Base-by-base conservation (phyloP, 129 eudicot species). In the Glebionis coronaria region DNA sequence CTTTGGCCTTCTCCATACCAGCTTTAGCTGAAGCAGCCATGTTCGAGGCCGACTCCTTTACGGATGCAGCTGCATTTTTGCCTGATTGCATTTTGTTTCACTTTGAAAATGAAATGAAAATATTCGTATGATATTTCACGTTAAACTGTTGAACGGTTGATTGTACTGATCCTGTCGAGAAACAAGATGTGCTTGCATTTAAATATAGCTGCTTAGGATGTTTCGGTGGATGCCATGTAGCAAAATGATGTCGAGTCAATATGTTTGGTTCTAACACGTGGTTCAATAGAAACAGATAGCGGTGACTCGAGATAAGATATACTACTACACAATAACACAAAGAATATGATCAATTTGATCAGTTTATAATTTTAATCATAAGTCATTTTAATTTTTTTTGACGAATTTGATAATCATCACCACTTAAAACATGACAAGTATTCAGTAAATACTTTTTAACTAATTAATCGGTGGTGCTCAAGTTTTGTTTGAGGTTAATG, bases 1-100 rank as follows among this genome's bases (percentile, higher is more conserved):
- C 88, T 51, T 83, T 83, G 69, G 88, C 73, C 68, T 83, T 83
- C 2, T 83, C 88, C 88, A 77, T 83, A 21, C 85, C 88, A 1
- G 85, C 71, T 29, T 70, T 83, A 16, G 85, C 88, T 38, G 85
- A 35, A 9, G 88, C 88, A 5, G 88, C 82, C 72, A 69, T 3
- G 40, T 80, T 83, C 11, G 88, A 42, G 44, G 85, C 82, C 23
- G 79, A 5, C 59, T 80, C 84, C 80, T 77, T 81, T 2, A 28
- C 85, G 29, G 73, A 4, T 0, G 79, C 57, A 3, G 76, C 79
- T 63, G 79, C 73, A 8, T 64, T 68, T 63, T 69, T 81, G 6
- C 82, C 86, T 1, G 73, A 28, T 70, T 81, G 82, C 86, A 81
- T 81, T 23, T 73, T 81, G 35, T 12, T 47, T 11, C 16, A 2